Base-by-base conservation (phyloP, 73 alveolate genomes). In the Stentor roeselii region DNA sequence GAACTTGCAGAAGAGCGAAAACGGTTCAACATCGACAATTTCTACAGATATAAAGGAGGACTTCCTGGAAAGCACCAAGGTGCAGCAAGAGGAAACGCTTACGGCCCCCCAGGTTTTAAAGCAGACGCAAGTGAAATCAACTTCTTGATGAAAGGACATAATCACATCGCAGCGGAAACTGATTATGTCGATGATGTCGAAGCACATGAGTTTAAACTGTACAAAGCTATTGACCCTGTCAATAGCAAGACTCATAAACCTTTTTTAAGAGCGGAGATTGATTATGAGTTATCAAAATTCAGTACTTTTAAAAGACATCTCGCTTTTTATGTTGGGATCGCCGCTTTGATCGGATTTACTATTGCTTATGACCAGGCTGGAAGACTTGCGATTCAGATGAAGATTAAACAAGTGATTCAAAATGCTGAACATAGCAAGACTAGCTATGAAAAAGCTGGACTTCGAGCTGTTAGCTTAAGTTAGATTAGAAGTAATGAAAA, bases 1-100 rank as follows among this genome's bases (percentile, higher is more conserved):
- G 84, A 76, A 35, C 74, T 76, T 21, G 84, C 84, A 0, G 84
- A 76, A 39, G 84, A 76, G 34, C 14, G 84, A 2, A 76, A 76
- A 76, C 0, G n/a, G n/a, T 76, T 21, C 39, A 76, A 76, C 37
- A 0, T 76, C 59, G 84, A 76, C 74, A 76, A 37, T 21, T 76
- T 76, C 67, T 39, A 76, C 39, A 76, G 39, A n/a, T 76, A 21
- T 35, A 27, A 67, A 21, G 84, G 84, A 27, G 84, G 84, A n/a
- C 36, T 76, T 21, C 84, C 84, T 27, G 36, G n/a, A 76, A 76
- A 76, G 39, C 60, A 35, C 6, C 11, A 15, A n/a, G 74, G 59
- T 27, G 74, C 84, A n/a, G 74, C n/a, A 15, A 76, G 84, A 76
- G 84, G 75, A n/a, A 76, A 76, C 39, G 0, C 74, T 76, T 1